Conservation (phyloP, 176 grass and related monocot species). For the Coix lacrymajobi region DNA sequence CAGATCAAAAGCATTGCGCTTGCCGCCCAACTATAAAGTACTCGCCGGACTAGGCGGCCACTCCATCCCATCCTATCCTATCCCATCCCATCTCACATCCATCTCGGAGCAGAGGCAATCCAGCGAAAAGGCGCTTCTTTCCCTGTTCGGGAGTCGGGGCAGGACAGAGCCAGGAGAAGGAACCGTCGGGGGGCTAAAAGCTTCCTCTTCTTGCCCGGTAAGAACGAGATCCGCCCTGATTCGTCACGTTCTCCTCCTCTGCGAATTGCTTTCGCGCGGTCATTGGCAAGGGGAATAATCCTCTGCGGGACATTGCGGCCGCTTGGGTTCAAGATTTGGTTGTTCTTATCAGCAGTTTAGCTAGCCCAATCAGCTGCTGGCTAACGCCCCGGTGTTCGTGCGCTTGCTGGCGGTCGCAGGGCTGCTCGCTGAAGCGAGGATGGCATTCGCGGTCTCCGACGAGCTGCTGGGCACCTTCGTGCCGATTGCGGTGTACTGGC, state of each 20-base stretch:
- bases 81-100: neutral
- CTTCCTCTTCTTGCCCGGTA: conserved; percentile 22
- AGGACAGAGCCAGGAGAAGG: neutral
- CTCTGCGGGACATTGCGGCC: neutral
- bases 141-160: too few relatives aligned
- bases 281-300: neutral
- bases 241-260: neutral
- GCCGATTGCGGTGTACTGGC: conserved; percentile 85
- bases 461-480: conserved; percentile 86
- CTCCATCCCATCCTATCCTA: neutral
- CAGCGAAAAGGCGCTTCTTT: neutral
- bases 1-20: conserved; percentile 16
- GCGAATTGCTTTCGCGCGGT: neutral
- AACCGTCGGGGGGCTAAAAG: neutral
- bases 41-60: neutral
- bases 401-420: conserved; percentile 7
- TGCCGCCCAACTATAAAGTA: conserved; percentile 22
- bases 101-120: conserved; percentile 15
- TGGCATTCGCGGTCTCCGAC: conserved; percentile 67
- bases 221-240: conserved; percentile 35
- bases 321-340: conserved; percentile 19
- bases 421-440: neutral
- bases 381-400: neutral
- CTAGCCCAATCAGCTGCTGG: neutral
- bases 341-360: neutral